phyloP scores from a whole-genome alignment of 192 early-diverging fungal genomes.

The Coemansia sp. region DNA sequence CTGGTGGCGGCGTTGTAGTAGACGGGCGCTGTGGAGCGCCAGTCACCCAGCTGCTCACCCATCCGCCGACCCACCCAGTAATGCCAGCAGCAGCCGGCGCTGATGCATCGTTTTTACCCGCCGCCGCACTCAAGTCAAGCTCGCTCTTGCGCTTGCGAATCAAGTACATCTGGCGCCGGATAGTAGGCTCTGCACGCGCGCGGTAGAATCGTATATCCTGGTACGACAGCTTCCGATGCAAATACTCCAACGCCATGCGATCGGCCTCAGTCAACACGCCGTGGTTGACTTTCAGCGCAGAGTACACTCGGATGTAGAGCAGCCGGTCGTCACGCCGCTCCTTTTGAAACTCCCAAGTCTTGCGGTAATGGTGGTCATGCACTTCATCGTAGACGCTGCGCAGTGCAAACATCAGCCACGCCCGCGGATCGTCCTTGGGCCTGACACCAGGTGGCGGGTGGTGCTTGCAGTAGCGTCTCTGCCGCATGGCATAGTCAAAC shows the following conservation, averaged over 20 bases:
- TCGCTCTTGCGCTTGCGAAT: conserved; percentile 55
- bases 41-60: conserved; percentile 54
- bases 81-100: conserved; percentile 17
- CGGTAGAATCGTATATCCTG: conserved; percentile 91
- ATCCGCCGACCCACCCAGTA: conserved; percentile 56
- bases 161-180: conserved; percentile 74
- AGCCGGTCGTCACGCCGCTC: conserved; percentile 82
- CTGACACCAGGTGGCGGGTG: conserved; percentile 81
- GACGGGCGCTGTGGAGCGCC: conserved; percentile 15
- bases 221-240: conserved; percentile 81
- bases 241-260: conserved; percentile 56
- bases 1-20: not conserved
- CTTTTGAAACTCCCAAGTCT: conserved; percentile 83
- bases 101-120: not conserved
- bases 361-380: conserved; percentile 78
- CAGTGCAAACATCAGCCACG: conserved; percentile 82
- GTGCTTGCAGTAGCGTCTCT: conserved; percentile 85
- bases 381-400: conserved; percentile 84
- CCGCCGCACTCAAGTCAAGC: conserved; percentile 4
- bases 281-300: conserved; percentile 55
- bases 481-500: conserved; percentile 80
- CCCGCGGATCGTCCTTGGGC: conserved; percentile 80
- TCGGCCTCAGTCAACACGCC: conserved; percentile 54
- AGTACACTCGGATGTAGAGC: conserved; percentile 78
- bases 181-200: conserved; percentile 68